Conservation (phyloP, 179 eudicot species). For the Actinidia arguta region DNA sequence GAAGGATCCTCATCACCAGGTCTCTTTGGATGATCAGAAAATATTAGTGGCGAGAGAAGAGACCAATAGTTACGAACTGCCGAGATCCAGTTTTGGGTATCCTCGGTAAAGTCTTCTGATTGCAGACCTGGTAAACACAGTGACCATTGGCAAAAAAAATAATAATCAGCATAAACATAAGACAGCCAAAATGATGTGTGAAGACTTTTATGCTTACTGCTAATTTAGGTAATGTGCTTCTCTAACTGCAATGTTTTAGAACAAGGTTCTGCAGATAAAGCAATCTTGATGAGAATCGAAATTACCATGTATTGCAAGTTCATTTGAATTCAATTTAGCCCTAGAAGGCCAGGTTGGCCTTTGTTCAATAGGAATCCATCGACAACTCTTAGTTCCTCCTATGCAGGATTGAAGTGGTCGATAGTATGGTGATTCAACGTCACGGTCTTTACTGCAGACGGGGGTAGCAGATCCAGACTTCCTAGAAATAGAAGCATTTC, state of each 20-base stretch:
- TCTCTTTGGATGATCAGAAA: conserved; percentile 99
- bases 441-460: conserved; percentile 75
- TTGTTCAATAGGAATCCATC: conserved; percentile 85
- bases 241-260: neutral
- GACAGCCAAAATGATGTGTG: neutral
- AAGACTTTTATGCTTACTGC: neutral
- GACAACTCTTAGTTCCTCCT: conserved; percentile 83
- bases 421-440: conserved; percentile 88
- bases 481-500: conserved; percentile 50
- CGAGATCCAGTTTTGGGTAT: conserved; percentile 66
- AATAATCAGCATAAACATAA: neutral
- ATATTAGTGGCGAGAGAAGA: conserved; percentile 92
- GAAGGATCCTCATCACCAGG: conserved; percentile 99
- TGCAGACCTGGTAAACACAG: conserved; percentile 55
- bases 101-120: conserved; percentile 83
- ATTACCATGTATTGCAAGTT: conserved; percentile 80
- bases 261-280: neutral
- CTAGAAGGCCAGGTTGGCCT: conserved; percentile 90
- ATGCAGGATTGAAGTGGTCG: conserved; percentile 83
- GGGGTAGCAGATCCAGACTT: conserved; percentile 68
- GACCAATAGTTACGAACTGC: conserved; percentile 92
- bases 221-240: neutral
- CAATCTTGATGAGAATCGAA: neutral
- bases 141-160: neutral
- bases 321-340: conserved; percentile 62